phyloP scores from a whole-genome alignment of 1,284 basidiomycete species.

The Meripilus lineatus region DNA sequence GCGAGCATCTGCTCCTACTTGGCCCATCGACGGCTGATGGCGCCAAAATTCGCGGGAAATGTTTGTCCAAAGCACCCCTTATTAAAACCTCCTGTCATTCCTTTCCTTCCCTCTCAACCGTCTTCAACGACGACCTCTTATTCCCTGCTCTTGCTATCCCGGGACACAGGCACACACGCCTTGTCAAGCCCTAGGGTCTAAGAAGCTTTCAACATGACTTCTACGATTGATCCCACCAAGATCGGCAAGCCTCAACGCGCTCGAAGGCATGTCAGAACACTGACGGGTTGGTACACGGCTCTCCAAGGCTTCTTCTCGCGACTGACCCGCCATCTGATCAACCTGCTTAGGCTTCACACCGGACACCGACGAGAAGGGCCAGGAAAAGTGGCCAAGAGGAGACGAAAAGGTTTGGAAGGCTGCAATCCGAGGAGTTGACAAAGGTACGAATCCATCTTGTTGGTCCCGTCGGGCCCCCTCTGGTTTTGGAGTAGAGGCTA shows the following conservation, averaged over 20 bases:
- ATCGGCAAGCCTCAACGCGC: constrained; percentile 57
- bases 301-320: not conserved
- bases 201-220: constrained; percentile 43
- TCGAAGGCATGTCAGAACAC: constrained; percentile 66
- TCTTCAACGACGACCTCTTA: no score
- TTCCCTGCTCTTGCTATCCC: no score
- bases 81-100: no score
- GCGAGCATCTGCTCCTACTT: no score
- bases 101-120: no score
- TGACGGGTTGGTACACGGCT: constrained; percentile 50
- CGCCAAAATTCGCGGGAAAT: no score
- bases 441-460: constrained; percentile 45
- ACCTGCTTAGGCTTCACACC: constrained; percentile 61
- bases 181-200: no score
- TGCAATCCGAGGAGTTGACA: constrained; percentile 53
- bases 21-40: no score
- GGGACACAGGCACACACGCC: no score
- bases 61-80: no score
- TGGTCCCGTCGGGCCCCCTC: no score
- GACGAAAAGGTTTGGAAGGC: constrained; percentile 79
- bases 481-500: no score
- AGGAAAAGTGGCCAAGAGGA: constrained; percentile 83
- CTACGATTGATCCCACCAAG: constrained; percentile 55
- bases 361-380: constrained; percentile 67
- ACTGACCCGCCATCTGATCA: constrained; percentile 2